phyloP scores from a whole-genome alignment of 2,329 filamentous ascomycete species.

The Cyanodermella asteris region DNA sequence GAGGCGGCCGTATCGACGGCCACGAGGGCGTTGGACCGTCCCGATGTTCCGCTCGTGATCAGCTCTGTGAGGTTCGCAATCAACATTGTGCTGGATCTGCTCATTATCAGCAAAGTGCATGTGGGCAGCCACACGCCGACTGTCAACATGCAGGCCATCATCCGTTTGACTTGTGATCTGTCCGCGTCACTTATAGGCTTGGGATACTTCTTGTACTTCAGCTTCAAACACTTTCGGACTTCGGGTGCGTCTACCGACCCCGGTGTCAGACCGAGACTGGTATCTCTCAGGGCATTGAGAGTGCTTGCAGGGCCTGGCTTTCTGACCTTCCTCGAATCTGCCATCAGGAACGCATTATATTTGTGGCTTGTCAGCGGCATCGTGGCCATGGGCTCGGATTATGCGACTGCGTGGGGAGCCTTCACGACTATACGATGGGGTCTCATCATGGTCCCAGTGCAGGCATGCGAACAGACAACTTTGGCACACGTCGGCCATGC shows the following conservation, averaged over 20 bases:
- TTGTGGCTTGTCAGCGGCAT: slow-evolving; percentile 48
- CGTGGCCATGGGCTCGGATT: slow-evolving; percentile 37
- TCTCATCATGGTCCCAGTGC: slow-evolving; percentile 50
- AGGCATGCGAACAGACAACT: slow-evolving; percentile 42
- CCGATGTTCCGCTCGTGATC: slow-evolving; percentile 46
- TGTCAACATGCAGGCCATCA: slow-evolving; percentile 41
- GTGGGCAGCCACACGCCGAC: slow-evolving; percentile 31
- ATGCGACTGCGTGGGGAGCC: slow-evolving; percentile 51
- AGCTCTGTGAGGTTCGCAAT: slow-evolving; percentile 39
- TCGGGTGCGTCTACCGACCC: slow-evolving; percentile 16
- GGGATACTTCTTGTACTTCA: slow-evolving; percentile 33
- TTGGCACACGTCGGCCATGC: slow-evolving; percentile 43
- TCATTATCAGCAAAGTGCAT: slow-evolving; percentile 45
- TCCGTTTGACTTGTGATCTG: slow-evolving; percentile 40
- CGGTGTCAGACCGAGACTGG: no score
- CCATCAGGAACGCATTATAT: slow-evolving; percentile 45
- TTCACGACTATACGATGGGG: slow-evolving; percentile 59
- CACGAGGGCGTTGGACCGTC: slow-evolving; percentile 44
- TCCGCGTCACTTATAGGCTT: slow-evolving; percentile 33
- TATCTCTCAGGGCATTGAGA: slow-evolving; percentile 23
- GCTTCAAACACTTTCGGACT: slow-evolving; percentile 9
- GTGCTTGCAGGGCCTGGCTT: slow-evolving; percentile 34
- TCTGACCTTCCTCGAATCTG: slow-evolving; percentile 41
- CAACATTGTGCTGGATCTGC: slow-evolving; percentile 45
- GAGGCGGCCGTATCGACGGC: slow-evolving; percentile 39